These are phyloP conservation scores for Pyrenophora teres DNA, from an alignment of 2,329 filamentous ascomycete species.

Conservation along the genomic window DNA sequence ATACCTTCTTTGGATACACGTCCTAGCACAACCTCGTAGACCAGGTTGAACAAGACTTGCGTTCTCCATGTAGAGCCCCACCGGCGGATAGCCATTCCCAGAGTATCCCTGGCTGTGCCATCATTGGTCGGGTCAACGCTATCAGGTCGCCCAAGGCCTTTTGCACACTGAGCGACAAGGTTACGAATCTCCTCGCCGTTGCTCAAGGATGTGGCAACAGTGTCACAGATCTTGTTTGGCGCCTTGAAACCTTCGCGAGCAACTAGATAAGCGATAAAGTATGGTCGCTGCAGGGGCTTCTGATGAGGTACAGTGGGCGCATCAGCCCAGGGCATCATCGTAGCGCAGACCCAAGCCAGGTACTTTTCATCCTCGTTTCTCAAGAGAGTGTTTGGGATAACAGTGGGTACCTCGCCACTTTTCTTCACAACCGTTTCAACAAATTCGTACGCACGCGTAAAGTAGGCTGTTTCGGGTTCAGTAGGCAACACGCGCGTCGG, in stretches of 20 bases:
- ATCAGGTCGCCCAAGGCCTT: slow-evolving; percentile 53
- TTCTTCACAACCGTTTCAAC: slow-evolving; percentile 48
- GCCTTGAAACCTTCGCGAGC: slow-evolving; percentile 79
- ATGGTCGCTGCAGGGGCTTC: slow-evolving; percentile 36
- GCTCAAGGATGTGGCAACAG: slow-evolving; percentile 68
- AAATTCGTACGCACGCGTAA: slow-evolving; percentile 67
- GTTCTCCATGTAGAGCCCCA: slow-evolving; percentile 76
- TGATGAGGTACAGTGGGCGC: slow-evolving; percentile 57
- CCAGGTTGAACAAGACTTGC: slow-evolving; percentile 69
- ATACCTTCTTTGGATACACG: slow-evolving; percentile 51
- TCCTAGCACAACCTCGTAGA: slow-evolving; percentile 62
- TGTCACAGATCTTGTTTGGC: slow-evolving; percentile 73
- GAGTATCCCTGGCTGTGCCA: slow-evolving; percentile 59
- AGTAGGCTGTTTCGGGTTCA: slow-evolving; percentile 63
- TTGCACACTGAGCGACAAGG: slow-evolving; percentile 59
- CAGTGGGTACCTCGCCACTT: slow-evolving; percentile 48
- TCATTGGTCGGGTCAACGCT: slow-evolving; percentile 52
- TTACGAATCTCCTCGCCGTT: slow-evolving; percentile 66
- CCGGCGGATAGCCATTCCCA: slow-evolving; percentile 74
- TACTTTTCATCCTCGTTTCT: slow-evolving; percentile 69
- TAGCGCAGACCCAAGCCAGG: slow-evolving; percentile 75
- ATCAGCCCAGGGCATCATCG: slow-evolving; percentile 74
- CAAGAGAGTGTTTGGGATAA: slow-evolving; percentile 54
- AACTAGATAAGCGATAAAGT: slow-evolving; percentile 62
- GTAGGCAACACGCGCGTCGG: slow-evolving; percentile 60